Percentiles rank a stretch among this genome's conserved stretches.
Evolutionary conservation across 1,139 yeast genomes (phyloP).

Genomic region (Spencermartinsiella ligniputridi): DNA sequence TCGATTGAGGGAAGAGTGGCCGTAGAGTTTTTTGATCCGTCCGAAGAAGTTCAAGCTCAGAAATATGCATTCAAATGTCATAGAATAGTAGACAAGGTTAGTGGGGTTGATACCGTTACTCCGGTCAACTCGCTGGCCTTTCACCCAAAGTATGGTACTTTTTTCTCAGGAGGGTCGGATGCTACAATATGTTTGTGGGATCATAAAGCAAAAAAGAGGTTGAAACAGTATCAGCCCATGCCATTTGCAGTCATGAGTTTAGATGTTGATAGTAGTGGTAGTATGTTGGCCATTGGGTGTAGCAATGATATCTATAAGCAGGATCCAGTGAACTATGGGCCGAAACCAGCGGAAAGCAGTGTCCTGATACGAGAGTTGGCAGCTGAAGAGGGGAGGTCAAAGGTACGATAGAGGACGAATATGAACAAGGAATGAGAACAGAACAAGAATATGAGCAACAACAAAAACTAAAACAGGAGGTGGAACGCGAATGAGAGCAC

Average conservation of each 20-base stretch:
- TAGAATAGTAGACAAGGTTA: conserved; percentile 42
- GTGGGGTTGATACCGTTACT: conserved; percentile 58
- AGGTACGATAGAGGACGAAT: not conserved
- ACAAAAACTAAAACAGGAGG: too few species aligned
- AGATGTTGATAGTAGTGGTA: conserved; percentile 36
- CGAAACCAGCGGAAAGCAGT: conserved; percentile 17
- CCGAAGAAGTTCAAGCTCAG: conserved; percentile 43
- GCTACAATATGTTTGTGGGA: conserved; percentile 78
- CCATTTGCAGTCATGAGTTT: conserved; percentile 48
- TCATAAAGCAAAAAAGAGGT: conserved; percentile 54
- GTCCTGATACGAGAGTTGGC: conserved; percentile 18
- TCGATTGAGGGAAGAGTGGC: conserved; percentile 87
- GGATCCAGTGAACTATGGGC: conserved; percentile 22
- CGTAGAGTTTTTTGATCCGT: conserved; percentile 62
- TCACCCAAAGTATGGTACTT: conserved; percentile 42
- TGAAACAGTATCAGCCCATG: conserved; percentile 54
- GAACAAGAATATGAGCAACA: too few species aligned
- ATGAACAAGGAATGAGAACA: too few species aligned
- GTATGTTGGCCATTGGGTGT: conserved; percentile 50
- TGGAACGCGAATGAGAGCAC: too few species aligned
- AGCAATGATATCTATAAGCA: conserved; percentile 28
- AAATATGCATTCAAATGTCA: conserved; percentile 87
- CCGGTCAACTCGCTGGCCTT: conserved; percentile 72
- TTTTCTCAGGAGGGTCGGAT: conserved; percentile 80
- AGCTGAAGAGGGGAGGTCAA: conserved; percentile 2